Evolutionary conservation across 2,329 filamentous ascomycete species (phyloP), one percentile per base, ranked within the genome.

Genomic region (Chaetothyriales sp.): DNA sequence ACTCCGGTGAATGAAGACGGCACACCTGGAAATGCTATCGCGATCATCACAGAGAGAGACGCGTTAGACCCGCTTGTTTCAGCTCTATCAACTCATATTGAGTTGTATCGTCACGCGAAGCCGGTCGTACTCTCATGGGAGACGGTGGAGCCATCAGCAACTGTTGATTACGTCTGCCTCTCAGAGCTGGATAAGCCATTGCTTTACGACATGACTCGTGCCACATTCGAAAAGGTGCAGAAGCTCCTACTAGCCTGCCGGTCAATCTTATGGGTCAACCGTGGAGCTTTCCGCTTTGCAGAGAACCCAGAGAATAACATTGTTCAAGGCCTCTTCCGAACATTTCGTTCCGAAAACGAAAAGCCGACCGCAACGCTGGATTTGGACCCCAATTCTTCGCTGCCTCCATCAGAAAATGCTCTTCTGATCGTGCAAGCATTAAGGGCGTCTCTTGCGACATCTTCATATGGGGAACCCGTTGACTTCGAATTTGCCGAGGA

Each of bases 311-410:
- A 25, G 18, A 40, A 40, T 15, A 40, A 13, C 13, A 47, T 28
- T 19, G 46, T 43, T 13, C 18, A 22, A 51, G 33, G 64, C n/a
- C 49, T 65, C 7, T 51, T 61, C 18, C 60, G 64, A 5, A 58
- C 57, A 10, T 52, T 61, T 18, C 59, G 63, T 8, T 62, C 58
- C 5, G 63, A 66, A 48, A 50, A 59, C 56, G n/a, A 45, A 2
- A 55, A 58, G 33, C 37, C 57, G 20, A 52, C 59, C 57, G n/a
- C 61, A 37, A 58, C 62, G 1, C 52, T 66, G 8, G 64, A 66
- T 40, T 51, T 65, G n/a, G 63, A 63, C 44, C 60, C 33, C 9
- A 40, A 40, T 15, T 40, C 33, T 10, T 15, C 15, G 33, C 33
- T 40, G 33, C 10, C 10, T 40, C 33, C 33, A 15, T 40, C 33